These are phyloP conservation scores for Pholiota microspora DNA, from an alignment of 768 basidiomycete species.

Conservation along the genomic window DNA sequence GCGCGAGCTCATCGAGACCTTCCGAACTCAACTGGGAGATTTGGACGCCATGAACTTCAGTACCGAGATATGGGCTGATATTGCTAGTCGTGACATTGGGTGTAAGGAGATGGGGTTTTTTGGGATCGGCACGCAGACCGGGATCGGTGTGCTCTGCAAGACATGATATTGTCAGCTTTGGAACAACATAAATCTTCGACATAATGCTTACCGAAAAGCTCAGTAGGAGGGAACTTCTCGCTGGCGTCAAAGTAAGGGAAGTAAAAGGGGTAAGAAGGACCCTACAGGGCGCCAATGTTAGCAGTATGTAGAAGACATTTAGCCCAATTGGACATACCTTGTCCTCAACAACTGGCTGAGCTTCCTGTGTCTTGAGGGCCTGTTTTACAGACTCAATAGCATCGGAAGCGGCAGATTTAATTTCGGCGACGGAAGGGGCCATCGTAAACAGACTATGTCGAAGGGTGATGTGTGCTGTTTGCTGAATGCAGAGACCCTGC, in stretches of 20 bases:
- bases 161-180: not conserved
- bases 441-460: constrained; percentile 13
- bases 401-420: constrained; percentile 12
- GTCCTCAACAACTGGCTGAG: constrained; percentile 9
- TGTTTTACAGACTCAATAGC: constrained; percentile 18
- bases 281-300: constrained; percentile 17
- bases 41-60: constrained; percentile 49
- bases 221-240: constrained; percentile 50
- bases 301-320: not conserved
- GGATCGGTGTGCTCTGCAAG: constrained; percentile 39
- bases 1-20: constrained; percentile 53
- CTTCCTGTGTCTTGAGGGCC: constrained; percentile 12
- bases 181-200: not conserved
- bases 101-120: constrained; percentile 49
- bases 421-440: constrained; percentile 31
- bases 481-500: not conserved
- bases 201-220: constrained; percentile 39
- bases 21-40: constrained; percentile 49
- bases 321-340: constrained; percentile 11
- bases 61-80: constrained; percentile 51
- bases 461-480: not conserved
- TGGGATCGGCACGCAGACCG: constrained; percentile 45
- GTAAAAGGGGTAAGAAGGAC: constrained; percentile 48
- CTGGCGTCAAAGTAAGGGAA: constrained; percentile 41
- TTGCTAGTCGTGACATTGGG: constrained; percentile 35